phyloP scores from a whole-genome alignment of 2,329 filamentous ascomycete species.

The Fusarium sacchari region DNA sequence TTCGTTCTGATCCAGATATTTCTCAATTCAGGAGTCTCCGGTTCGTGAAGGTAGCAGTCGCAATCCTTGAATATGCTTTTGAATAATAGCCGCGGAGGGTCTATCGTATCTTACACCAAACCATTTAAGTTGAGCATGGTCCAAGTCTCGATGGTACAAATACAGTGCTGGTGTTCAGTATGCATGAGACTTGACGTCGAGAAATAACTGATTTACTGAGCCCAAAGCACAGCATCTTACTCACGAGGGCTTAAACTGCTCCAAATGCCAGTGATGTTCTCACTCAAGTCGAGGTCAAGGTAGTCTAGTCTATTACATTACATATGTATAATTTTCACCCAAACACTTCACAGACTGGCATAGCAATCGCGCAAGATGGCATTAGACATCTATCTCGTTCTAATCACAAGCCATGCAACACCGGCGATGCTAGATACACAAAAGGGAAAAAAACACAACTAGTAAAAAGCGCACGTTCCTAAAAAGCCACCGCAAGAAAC shows the following conservation, averaged over 20 bases:
- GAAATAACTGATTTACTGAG: fast-evolving
- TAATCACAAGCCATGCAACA: constrained; percentile 44
- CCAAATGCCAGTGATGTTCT: neutral
- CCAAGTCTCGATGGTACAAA: neutral
- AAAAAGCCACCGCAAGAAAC: constrained; percentile 35
- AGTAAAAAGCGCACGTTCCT: constrained; percentile 31
- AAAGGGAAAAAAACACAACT: constrained; percentile 34
- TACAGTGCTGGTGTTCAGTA: no score
- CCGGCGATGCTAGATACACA: constrained; percentile 44
- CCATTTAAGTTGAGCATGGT: no score
- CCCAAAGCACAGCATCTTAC: neutral
- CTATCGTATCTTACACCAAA: neutral
- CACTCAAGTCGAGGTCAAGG: neutral
- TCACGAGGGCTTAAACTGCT: no score
- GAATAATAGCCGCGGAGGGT: neutral
- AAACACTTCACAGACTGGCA: constrained; percentile 3
- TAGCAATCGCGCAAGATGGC: constrained; percentile 37
- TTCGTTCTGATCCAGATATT: neutral
- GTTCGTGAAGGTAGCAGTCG: neutral
- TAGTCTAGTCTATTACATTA: constrained; percentile 3
- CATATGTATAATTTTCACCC: neutral
- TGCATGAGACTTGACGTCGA: neutral
- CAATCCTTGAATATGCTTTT: neutral
- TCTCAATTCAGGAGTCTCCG: fast-evolving
- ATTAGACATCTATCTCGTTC: constrained; percentile 44